phyloP scores from a whole-genome alignment of 257 asterid species.

The Lycium barbarum region DNA sequence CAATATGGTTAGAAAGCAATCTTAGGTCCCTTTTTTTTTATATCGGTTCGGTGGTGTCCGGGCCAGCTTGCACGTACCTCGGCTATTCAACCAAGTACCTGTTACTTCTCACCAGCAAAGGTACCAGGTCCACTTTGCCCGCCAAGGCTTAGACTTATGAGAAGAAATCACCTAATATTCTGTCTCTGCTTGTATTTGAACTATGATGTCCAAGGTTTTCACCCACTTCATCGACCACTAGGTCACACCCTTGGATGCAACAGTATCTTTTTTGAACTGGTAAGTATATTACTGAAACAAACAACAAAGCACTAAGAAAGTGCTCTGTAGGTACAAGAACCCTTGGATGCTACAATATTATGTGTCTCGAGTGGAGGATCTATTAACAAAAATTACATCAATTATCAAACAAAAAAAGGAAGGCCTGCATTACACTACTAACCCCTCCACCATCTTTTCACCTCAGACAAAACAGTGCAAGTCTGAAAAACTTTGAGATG shows the following conservation, averaged over 20 bases:
- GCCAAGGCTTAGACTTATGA: background rate
- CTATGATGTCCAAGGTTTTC: background rate
- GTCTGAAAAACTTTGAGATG: background rate
- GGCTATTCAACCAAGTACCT: background rate
- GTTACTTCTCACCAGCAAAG: background rate
- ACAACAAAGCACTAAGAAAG: constrained; percentile 9
- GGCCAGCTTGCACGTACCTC: background rate
- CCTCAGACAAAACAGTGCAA: background rate
- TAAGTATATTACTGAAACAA: background rate
- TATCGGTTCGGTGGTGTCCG: background rate
- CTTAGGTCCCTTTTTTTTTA: background rate
- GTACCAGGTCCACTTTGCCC: background rate
- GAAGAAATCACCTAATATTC: background rate
- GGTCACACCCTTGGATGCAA: constrained; percentile 9
- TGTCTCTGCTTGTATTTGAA: background rate
- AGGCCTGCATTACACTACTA: background rate
- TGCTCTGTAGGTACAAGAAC: background rate
- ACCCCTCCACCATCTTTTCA: constrained; percentile 12
- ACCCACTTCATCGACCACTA: background rate
- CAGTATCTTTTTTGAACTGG: background rate
- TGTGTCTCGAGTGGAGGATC: background rate
- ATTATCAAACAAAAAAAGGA: background rate
- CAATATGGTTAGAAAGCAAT: background rate
- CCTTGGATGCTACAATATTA: background rate
- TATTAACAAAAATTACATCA: constrained; percentile 3